Evolutionary conservation across 257 asterid species (phyloP).

Genomic region (Nicotiana knightiana): DNA sequence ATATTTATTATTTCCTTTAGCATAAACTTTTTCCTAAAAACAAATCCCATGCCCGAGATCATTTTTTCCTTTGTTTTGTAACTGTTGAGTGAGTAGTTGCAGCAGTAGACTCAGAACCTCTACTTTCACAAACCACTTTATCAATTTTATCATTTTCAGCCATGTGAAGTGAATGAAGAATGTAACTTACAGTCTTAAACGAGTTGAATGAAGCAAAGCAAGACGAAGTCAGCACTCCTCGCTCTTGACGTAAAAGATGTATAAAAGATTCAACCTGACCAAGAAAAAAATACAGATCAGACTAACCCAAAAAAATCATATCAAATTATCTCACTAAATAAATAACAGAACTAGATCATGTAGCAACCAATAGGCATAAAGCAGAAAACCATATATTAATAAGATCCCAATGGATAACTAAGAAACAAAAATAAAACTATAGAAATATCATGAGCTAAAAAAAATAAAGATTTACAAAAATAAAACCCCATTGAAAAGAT

Average conservation of each 20-base stretch:
- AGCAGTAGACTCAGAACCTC: no score
- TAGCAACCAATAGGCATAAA: constrained; percentile 10
- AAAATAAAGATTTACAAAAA: neutral
- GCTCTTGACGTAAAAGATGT: neutral
- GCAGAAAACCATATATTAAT: constrained; percentile 17
- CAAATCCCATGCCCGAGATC: no score
- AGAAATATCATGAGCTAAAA: neutral
- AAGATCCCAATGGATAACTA: constrained; percentile 4
- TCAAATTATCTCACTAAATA: neutral
- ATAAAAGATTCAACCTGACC: constrained; percentile 38
- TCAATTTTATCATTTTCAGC: no score
- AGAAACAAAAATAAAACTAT: constrained; percentile 7
- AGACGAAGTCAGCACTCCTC: no score
- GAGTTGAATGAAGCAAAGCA: no score
- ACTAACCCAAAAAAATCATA: neutral
- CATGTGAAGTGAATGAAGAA: no score
- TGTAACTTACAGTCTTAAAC: no score
- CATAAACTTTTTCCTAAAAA: no score
- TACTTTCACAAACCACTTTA: no score
- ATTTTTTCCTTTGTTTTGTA: no score
- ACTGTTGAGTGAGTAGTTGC: no score
- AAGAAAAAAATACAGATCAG: constrained; percentile 19
- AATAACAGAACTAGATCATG: constrained; percentile 5
- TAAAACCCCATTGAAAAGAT: neutral
- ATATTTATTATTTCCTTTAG: no score